A percentile compares a stretch with the other conserved stretches of the same genome.
phyloP scores from a whole-genome alignment of 2,329 filamentous ascomycete species.

The Blumeria graminis region DNA sequence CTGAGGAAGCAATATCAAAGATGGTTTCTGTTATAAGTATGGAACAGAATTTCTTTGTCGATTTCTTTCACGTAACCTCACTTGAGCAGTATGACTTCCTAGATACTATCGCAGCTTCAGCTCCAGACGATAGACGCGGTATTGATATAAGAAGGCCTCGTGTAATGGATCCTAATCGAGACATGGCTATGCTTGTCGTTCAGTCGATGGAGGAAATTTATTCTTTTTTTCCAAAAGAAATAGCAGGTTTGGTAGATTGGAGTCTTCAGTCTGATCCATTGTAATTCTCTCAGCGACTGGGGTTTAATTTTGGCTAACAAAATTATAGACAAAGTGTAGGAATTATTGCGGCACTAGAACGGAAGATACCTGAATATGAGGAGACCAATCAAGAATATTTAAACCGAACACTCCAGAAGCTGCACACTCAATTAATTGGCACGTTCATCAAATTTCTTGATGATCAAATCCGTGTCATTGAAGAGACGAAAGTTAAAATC shows the following conservation, averaged over 20 bases:
- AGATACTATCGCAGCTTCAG: slow-evolving; percentile 43
- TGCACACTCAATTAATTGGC: slow-evolving; percentile 48
- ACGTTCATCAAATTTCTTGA: slow-evolving; percentile 79
- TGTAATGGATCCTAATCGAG: slow-evolving; percentile 70
- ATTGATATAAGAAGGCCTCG: slow-evolving; percentile 51
- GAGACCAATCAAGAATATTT: slow-evolving; percentile 89
- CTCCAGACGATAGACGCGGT: slow-evolving; percentile 43
- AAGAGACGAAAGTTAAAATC: slow-evolving; percentile 96
- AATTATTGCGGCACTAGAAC: slow-evolving; percentile 57
- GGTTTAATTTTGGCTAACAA: slow-evolving; percentile 5
- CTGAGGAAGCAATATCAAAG: slow-evolving; percentile 58
- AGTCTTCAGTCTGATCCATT: slow-evolving; percentile 56
- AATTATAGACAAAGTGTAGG: slow-evolving; percentile 58
- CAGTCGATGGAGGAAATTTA: slow-evolving; percentile 78
- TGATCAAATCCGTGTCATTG: slow-evolving; percentile 82
- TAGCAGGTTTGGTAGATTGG: slow-evolving; percentile 67
- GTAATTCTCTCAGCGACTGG: slow-evolving; percentile 25
- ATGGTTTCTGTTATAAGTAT: slow-evolving; percentile 63
- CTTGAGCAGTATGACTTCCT: slow-evolving; percentile 61
- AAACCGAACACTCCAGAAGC: slow-evolving; percentile 51
- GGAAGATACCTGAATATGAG: slow-evolving; percentile 52
- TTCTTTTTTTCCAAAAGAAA: slow-evolving; percentile 52
- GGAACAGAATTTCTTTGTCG: slow-evolving; percentile 93
- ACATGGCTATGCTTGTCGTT: slow-evolving; percentile 63
- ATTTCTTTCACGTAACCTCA: slow-evolving; percentile 88